Evolutionary conservation across 202 grass and related monocot species (phyloP).

Genomic region (Setaria italica): DNA sequence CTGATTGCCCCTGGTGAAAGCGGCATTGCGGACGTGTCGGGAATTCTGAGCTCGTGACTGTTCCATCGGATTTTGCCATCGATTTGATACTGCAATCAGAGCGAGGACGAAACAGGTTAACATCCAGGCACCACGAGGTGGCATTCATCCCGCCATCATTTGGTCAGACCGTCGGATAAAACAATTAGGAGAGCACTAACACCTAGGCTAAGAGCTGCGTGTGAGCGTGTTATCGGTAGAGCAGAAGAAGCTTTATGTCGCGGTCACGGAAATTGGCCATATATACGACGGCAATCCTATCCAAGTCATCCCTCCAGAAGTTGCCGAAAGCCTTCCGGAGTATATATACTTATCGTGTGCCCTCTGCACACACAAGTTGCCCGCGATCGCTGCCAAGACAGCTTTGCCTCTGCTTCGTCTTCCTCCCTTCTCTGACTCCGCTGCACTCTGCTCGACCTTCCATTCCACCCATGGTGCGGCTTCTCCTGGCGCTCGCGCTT

Average conservation of each 20-base stretch:
- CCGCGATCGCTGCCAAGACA: conserved; percentile 33
- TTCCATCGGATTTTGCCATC: conserved; percentile 3
- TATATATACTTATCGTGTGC: conserved; percentile 62
- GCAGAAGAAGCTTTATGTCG: conserved; percentile 48
- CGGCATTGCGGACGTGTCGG: neutral
- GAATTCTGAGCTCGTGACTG: neutral
- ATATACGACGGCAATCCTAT: conserved; percentile 41
- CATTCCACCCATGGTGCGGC: conserved; percentile 53
- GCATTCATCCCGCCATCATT: conserved; percentile 25
- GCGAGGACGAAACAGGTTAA: neutral
- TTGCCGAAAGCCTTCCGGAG: conserved; percentile 43
- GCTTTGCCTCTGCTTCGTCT: conserved; percentile 35
- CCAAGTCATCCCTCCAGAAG: conserved; percentile 50
- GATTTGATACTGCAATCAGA: conserved; percentile 34
- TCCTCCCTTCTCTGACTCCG: conserved; percentile 17
- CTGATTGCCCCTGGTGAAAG: conserved; percentile 48
- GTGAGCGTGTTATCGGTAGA: conserved; percentile 5
- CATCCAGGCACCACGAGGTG: neutral
- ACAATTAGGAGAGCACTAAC: conserved; percentile 32
- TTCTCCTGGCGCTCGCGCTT: conserved; percentile 50
- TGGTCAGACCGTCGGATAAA: conserved; percentile 29
- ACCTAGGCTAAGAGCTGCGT: conserved; percentile 1
- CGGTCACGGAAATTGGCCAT: conserved; percentile 32
- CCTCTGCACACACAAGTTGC: conserved; percentile 24
- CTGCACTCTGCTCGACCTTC: conserved; percentile 40